Base-by-base conservation (phyloP, 257 asterid genomes). In the Jasminum sambac region DNA sequence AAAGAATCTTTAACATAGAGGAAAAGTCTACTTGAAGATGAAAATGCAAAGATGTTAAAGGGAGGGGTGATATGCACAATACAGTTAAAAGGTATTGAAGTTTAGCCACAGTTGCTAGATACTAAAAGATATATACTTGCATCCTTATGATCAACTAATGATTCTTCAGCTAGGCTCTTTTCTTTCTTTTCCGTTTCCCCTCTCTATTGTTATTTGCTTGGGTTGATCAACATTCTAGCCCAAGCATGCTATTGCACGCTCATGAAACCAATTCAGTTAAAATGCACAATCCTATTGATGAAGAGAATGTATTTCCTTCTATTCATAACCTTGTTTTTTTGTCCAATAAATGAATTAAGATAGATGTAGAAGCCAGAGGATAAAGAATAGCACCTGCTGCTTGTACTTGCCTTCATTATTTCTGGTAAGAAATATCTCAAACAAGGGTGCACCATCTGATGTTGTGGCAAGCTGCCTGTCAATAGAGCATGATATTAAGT, bases 381-480 rank as follows among this genome's bases (percentile, higher is more conserved):
- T 12, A 46, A 74, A 68, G 79, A 80, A 72, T 81, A 37, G 72
- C 76, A 91, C 99, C 98, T 89, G 95, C 82, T 87, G 91, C 81
- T 75, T 83, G 76, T 86, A 94, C 65, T 82, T 79, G 8, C 93
- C 95, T 63, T 77, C 79, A 74, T 81, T 76, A 74, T 73, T 81
- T 77, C 80, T 78, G 58, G 87, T 86, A 71, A 89, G 95, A 75
- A 85, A 94, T 63, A 94, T 87, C 80, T 94, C 99, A 66, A 94
- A 94, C 82, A 94, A 73, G 37, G 91, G 93, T 55, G 96, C 84
- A 9, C 99, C 99, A 76, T 79, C 86, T 25, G 83, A 79, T 40
- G 89, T 77, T 41, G 96, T 80, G 55, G 91, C 92, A 74, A 94
- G 91, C 92, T 94, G 96, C 84, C 99, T 91, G 96, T 73, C 59